Base-by-base conservation (phyloP, 2,329 filamentous ascomycete genomes). In the Paecilomyces fulvus region DNA sequence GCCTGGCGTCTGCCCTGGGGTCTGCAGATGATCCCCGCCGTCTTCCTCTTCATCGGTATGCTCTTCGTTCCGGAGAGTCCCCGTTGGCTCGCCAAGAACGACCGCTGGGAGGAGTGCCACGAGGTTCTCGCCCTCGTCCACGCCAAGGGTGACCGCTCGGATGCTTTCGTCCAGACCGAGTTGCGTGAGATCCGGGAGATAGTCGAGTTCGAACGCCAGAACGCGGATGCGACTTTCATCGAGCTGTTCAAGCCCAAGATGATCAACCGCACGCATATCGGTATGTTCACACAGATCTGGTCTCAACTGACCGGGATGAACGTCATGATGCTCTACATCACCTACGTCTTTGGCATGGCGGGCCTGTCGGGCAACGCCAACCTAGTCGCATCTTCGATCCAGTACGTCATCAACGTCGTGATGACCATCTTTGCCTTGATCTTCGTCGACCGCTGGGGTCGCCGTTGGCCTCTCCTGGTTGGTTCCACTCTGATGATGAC, bases 261-360 rank as follows among this genome's bases (percentile, higher is more conserved):
- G 84, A 78, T 90, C 67, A 87, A 89, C 73, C 82, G 88, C 30
- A 88, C 86, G 8, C 76, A 85, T 61, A 85, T 89, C 60, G 88
- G 86, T 59, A 66, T 90, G 48, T 89, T 88, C 68, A 86, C 80
- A 1, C 87, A 90, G 72, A 85, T 90, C 64, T 88, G 87, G 88
- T 84, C 81, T 10, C 87, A 91, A 67, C 72, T 90, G 51, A 89
- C 86, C 0, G 87, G 88, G 17, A 89, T 89, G 86, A 90, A 89
- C 64, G 85, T 83, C 37, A 86, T 84, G 87, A 85, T 85, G 83
- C 86, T 85, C 72, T 87, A 88, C 65, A 86, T 87, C 60, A 79
- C 78, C 51, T 88, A 88, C 61, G 81, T 89, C 57, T 89, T 89
- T 69, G 78, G 78, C 10, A 90, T 90, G 87, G 85, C 86, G 14